Evolutionary conservation across 2,329 filamentous ascomycete species (phyloP).

Genomic region (Monosporascus sp.): DNA sequence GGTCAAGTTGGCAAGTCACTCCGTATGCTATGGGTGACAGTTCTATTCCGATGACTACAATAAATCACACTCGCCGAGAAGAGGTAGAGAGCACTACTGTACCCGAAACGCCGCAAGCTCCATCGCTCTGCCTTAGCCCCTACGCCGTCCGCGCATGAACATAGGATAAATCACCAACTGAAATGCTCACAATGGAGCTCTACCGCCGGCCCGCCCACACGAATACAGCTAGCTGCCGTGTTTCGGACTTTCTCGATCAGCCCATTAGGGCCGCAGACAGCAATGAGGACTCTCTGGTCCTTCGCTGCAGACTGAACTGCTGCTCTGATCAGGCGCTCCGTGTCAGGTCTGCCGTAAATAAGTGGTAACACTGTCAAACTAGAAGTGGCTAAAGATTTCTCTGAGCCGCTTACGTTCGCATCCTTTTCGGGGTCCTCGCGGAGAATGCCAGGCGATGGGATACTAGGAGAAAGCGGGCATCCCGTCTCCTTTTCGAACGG

Average conservation of each 20-base stretch:
- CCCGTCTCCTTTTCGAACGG: slow-evolving; percentile 10
- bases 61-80: too few relatives aligned
- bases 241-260: slow-evolving; percentile 40
- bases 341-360: slow-evolving; percentile 35
- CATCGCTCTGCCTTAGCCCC: neutral
- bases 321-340: slow-evolving; percentile 30
- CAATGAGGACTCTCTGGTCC: slow-evolving; percentile 37
- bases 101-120: too few relatives aligned
- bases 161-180: slow-evolving; percentile 30
- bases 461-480: slow-evolving; percentile 4
- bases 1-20: too few relatives aligned
- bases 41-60: too few relatives aligned
- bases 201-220: slow-evolving; percentile 38
- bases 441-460: slow-evolving; percentile 10
- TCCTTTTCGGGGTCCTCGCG: slow-evolving; percentile 17
- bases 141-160: neutral
- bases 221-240: slow-evolving; percentile 38
- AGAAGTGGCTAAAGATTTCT: slow-evolving; percentile 7
- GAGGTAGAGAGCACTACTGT: too few relatives aligned
- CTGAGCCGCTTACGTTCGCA: slow-evolving; percentile 4
- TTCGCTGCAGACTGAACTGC: slow-evolving; percentile 28
- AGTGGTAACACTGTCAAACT: slow-evolving; percentile 22
- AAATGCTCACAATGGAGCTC: slow-evolving; percentile 47
- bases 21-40: too few relatives aligned
- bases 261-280: slow-evolving; percentile 41